A percentile compares a stretch with the other conserved stretches of the same genome.
These are phyloP conservation scores for Phytophthora boehmeriae DNA, from an alignment of 352 stramenopile species.

Conservation along the genomic window DNA sequence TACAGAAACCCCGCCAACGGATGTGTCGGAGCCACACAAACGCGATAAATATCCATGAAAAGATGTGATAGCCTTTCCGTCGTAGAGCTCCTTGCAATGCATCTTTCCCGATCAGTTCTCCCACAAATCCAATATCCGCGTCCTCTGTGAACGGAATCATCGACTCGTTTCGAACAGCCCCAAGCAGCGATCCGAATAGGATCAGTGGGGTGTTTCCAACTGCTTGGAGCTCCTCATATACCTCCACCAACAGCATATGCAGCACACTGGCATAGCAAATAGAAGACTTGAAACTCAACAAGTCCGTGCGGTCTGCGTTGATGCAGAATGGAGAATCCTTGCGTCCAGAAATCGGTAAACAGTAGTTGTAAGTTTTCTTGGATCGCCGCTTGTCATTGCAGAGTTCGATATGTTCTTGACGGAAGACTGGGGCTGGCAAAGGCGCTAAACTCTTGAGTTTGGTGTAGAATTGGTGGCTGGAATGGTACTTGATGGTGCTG, in stretches of 20 bases:
- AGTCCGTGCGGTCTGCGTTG: constrained; percentile 45
- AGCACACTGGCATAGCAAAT: constrained; percentile 56
- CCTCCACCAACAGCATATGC: constrained; percentile 63
- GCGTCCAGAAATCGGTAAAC: constrained; percentile 53
- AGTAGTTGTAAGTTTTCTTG: constrained; percentile 35
- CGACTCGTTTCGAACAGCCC: constrained; percentile 50
- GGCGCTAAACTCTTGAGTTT: constrained; percentile 25
- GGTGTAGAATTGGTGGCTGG: constrained; percentile 22
- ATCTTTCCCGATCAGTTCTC: constrained; percentile 17
- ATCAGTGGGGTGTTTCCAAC: constrained; percentile 35
- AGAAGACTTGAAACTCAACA: constrained; percentile 31
- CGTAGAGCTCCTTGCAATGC: constrained; percentile 25
- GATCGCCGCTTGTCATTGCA: constrained; percentile 16
- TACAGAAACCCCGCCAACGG: constrained; percentile 43
- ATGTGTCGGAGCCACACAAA: constrained; percentile 50
- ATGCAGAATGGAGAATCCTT: constrained; percentile 54
- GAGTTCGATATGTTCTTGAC: constrained; percentile 20
- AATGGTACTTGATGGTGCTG: constrained; percentile 27
- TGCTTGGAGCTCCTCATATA: constrained; percentile 49
- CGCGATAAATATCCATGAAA: constrained; percentile 44
- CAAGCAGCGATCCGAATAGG: constrained; percentile 53
- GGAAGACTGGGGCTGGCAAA: constrained; percentile 28
- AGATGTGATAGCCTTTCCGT: constrained; percentile 61
- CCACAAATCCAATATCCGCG: constrained; percentile 51
- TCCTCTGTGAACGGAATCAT: constrained; percentile 68